These are phyloP conservation scores for Cucurbita moschata DNA, from an alignment of 306 rosid genomes.

Conservation along the genomic window DNA sequence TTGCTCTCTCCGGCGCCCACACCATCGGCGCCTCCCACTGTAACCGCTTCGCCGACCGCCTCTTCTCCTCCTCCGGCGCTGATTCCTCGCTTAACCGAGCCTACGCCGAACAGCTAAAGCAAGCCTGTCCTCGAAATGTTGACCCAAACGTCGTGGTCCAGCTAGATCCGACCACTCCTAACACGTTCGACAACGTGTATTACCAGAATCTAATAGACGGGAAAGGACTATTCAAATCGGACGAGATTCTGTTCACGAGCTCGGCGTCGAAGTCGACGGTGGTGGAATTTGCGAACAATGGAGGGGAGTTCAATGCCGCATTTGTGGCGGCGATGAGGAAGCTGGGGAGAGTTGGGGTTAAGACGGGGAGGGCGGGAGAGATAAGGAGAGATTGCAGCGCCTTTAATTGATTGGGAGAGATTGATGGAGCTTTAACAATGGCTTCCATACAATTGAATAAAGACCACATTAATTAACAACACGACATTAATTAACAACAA, in stretches of 20 bases:
- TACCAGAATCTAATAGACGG: background rate
- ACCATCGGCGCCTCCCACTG: slow-evolving; percentile 2
- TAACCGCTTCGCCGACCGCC: background rate
- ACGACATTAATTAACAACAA: no score
- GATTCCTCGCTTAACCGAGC: background rate
- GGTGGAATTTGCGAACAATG: background rate
- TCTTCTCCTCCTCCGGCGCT: background rate
- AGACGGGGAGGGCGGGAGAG: background rate
- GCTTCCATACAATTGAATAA: no score
- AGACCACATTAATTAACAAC: background rate
- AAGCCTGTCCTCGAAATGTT: background rate
- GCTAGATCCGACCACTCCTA: background rate
- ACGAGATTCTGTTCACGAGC: background rate
- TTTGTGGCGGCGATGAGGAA: background rate
- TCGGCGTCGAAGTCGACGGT: background rate
- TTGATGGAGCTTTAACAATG: no score
- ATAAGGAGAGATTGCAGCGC: background rate
- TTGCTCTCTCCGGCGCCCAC: slow-evolving; percentile 5
- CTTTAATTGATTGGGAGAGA: background rate
- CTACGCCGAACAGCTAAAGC: background rate
- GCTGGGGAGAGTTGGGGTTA: background rate
- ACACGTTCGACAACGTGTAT: background rate
- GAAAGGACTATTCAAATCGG: background rate
- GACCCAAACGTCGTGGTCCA: background rate
- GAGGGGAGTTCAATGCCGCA: background rate